These are phyloP conservation scores for Mixia osmundae DNA, from an alignment of 1,284 basidiomycete species.

Conservation along the genomic window DNA sequence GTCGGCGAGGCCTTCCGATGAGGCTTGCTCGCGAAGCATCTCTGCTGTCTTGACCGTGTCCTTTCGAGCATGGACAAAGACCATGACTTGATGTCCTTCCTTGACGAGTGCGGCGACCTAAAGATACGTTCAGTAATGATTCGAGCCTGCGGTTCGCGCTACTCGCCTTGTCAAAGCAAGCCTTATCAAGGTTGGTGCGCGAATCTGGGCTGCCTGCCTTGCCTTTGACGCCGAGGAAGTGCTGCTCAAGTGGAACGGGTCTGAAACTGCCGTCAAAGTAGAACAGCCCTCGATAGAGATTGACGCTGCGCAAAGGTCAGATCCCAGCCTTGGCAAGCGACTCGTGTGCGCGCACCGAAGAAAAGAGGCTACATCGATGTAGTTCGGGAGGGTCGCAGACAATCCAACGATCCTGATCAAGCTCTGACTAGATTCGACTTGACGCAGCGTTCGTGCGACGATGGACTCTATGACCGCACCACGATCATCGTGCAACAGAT, in stretches of 20 bases:
- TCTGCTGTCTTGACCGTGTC: slow-evolving; percentile 89
- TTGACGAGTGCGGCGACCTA: slow-evolving; percentile 52
- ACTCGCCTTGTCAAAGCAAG: slow-evolving; percentile 57
- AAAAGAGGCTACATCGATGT: slow-evolving; percentile 90
- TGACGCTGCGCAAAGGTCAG: slow-evolving; percentile 37
- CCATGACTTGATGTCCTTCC: slow-evolving; percentile 94
- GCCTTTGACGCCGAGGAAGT: slow-evolving; percentile 88
- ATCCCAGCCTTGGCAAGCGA: slow-evolving; percentile 2
- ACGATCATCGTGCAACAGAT: slow-evolving; percentile 89
- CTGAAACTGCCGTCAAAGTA: slow-evolving; percentile 97
- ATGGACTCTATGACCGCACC: slow-evolving; percentile 98
- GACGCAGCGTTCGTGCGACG: slow-evolving; percentile 73
- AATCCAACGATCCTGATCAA: slow-evolving; percentile 94
- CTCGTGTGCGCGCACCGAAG: slow-evolving; percentile 34
- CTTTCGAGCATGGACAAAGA: slow-evolving; percentile 95
- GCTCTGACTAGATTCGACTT: slow-evolving; percentile 92
- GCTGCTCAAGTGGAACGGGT: slow-evolving; percentile 89
- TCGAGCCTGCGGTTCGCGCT: neutral
- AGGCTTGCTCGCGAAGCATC: slow-evolving; percentile 58
- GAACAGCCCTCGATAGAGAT: slow-evolving; percentile 73
- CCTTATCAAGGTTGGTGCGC: slow-evolving; percentile 70
- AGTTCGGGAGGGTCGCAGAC: slow-evolving; percentile 96
- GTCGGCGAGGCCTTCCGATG: slow-evolving; percentile 45
- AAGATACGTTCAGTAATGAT: neutral
- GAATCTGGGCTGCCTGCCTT: slow-evolving; percentile 51